Conservation (phyloP, 2,329 filamentous ascomycete genomes). For the Erysiphe pulchra region DNA sequence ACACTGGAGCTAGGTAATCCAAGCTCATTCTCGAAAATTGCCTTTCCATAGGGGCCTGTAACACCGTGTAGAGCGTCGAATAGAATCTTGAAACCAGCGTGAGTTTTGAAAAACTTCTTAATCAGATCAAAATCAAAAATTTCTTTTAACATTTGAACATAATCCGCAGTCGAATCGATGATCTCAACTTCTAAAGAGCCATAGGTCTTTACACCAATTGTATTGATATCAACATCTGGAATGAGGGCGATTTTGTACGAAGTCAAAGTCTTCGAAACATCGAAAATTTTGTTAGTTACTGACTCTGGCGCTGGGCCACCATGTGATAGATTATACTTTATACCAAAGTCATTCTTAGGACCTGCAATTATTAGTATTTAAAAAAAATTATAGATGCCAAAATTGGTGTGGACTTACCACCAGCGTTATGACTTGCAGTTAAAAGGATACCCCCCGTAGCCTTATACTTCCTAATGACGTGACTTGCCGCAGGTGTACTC, state of each 20-base stretch:
- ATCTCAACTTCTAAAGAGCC: constrained; percentile 81
- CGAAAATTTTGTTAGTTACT: constrained; percentile 95
- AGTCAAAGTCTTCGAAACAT: constrained; percentile 65
- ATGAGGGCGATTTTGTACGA: constrained; percentile 84
- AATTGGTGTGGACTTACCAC: constrained; percentile 29
- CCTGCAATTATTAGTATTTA: constrained; percentile 23
- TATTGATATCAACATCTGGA: constrained; percentile 60
- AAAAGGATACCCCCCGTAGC: constrained; percentile 91
- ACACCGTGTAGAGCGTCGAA: constrained; percentile 91
- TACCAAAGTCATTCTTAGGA: constrained; percentile 85
- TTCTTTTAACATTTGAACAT: constrained; percentile 83
- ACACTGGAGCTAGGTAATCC: constrained; percentile 52
- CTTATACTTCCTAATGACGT: constrained; percentile 82
- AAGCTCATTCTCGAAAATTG: constrained; percentile 86
- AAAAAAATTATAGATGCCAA: neutral
- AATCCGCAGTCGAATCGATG: constrained; percentile 79
- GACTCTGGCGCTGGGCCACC: constrained; percentile 87
- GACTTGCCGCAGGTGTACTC: constrained; percentile 85
- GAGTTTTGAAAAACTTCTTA: constrained; percentile 67
- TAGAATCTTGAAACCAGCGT: constrained; percentile 85
- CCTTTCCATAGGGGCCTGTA: constrained; percentile 80
- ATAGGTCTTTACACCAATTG: constrained; percentile 62
- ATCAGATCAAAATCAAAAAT: constrained; percentile 97
- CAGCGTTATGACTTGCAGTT: constrained; percentile 94
- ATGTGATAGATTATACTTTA: constrained; percentile 98